phyloP scores from a whole-genome alignment of 2,329 filamentous ascomycete species.

The Zymoseptoria brevis region DNA sequence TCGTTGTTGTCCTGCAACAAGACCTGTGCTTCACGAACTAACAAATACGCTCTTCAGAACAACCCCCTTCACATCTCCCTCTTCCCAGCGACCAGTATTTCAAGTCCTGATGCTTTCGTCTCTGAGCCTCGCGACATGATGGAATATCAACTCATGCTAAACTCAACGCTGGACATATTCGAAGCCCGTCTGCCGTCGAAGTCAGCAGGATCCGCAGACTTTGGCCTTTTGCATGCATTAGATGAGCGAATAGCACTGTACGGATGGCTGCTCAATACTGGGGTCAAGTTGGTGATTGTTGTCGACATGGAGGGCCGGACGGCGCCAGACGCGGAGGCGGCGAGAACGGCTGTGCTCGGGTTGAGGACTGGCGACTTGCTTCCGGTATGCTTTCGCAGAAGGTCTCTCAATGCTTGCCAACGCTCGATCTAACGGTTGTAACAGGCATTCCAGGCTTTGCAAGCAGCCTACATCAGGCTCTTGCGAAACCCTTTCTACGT shows the following conservation, averaged over 20 bases:
- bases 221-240: constrained; percentile 83
- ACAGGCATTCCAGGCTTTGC: constrained; percentile 79
- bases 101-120: constrained; percentile 11
- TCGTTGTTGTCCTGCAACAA: constrained; percentile 26
- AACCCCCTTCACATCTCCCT: constrained; percentile 90
- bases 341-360: constrained; percentile 48
- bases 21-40: no score
- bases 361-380: constrained; percentile 82
- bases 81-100: constrained; percentile 56
- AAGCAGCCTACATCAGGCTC: constrained; percentile 81
- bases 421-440: neutral
- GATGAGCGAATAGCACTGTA: constrained; percentile 91
- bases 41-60: constrained; percentile 46
- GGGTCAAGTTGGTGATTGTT: constrained; percentile 80
- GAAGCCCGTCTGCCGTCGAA: constrained; percentile 71
- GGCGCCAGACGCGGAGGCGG: constrained; percentile 29
- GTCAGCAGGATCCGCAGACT: constrained; percentile 64
- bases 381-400: constrained; percentile 49
- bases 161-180: constrained; percentile 88
- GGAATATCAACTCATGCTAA: constrained; percentile 86
- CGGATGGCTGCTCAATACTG: constrained; percentile 94
- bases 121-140: constrained; percentile 55
- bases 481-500: constrained; percentile 93
- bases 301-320: constrained; percentile 79
- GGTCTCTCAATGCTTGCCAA: neutral